phyloP scores from a whole-genome alignment of 2,329 filamentous ascomycete genomes.

The Keithomyces neogunnii region DNA sequence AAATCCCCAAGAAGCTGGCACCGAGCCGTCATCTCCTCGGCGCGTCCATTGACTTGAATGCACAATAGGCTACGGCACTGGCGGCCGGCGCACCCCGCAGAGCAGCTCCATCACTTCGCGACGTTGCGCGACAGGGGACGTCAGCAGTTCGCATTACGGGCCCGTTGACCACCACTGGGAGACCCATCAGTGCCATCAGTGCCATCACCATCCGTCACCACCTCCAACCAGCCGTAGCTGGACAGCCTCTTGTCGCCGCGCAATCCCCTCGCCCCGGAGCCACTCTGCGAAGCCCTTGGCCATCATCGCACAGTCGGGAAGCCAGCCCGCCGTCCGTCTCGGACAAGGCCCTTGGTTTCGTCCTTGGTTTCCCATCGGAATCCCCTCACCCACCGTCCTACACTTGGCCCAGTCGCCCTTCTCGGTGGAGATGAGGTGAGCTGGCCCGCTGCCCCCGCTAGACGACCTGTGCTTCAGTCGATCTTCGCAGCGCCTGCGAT shows the following conservation, averaged over 20 bases:
- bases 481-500: slow-evolving; percentile 2
- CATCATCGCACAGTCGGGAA: too few relatives aligned
- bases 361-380: not conserved
- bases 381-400: not conserved
- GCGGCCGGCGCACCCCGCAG: not conserved
- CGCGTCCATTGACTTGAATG: not conserved
- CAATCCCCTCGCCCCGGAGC: not conserved
- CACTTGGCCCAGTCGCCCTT: slow-evolving; percentile 1
- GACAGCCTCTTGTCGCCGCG: not conserved
- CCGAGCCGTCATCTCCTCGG: not conserved
- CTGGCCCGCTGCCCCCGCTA: slow-evolving; percentile 1
- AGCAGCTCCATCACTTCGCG: not conserved
- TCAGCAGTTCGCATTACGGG: not conserved
- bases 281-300: too few relatives aligned
- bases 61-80: not conserved
- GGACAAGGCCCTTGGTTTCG: not conserved
- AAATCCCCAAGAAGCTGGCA: not conserved
- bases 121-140: not conserved
- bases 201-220: too few relatives aligned
- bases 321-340: too few relatives aligned
- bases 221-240: not conserved
- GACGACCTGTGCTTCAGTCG: slow-evolving; percentile 1
- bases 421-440: slow-evolving; percentile 8
- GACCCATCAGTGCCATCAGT: too few relatives aligned
- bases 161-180: too few relatives aligned